phyloP scores from a whole-genome alignment of 1,284 basidiomycete genomes.

The Takashimella tepidaria region DNA sequence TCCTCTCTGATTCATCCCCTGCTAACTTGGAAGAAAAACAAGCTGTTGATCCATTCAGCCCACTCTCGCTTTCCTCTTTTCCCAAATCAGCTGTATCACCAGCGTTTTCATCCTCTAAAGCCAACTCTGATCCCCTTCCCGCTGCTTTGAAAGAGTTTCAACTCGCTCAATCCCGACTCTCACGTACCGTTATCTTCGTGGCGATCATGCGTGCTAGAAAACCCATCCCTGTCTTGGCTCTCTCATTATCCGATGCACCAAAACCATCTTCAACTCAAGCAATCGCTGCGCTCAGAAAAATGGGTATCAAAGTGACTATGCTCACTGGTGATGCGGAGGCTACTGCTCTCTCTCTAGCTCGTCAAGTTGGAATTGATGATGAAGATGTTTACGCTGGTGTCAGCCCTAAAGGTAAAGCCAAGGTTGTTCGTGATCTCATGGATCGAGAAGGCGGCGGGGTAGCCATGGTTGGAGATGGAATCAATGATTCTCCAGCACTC shows the following conservation, averaged over 20 bases:
- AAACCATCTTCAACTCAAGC: conserved; percentile 77
- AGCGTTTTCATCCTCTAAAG: not conserved
- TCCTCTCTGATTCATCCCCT: conserved; percentile 35
- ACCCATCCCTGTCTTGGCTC: conserved; percentile 57
- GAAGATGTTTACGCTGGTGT: conserved; percentile 81
- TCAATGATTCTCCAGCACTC: conserved; percentile 96
- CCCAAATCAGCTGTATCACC: conserved; percentile 2
- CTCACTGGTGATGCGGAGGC: conserved; percentile 81
- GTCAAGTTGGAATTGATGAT: conserved; percentile 73
- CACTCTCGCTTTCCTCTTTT: conserved; percentile 12
- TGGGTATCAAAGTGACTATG: conserved; percentile 87
- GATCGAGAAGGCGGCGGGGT: conserved; percentile 64
- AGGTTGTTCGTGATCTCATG: conserved; percentile 65
- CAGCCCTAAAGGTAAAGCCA: conserved; percentile 87
- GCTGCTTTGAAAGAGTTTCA: conserved; percentile 60
- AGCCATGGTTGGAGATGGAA: conserved; percentile 97
- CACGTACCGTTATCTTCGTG: conserved; percentile 80
- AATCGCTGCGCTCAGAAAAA: conserved; percentile 66
- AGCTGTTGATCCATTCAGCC: not conserved
- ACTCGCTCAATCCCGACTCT: conserved; percentile 59
- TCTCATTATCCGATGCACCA: conserved; percentile 77
- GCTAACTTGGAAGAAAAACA: not conserved
- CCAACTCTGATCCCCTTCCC: conserved; percentile 51
- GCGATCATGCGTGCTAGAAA: conserved; percentile 53
- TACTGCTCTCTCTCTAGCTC: conserved; percentile 79